Base-by-base conservation (phyloP, 306 rosid species). In the Cucurbita pepo region DNA sequence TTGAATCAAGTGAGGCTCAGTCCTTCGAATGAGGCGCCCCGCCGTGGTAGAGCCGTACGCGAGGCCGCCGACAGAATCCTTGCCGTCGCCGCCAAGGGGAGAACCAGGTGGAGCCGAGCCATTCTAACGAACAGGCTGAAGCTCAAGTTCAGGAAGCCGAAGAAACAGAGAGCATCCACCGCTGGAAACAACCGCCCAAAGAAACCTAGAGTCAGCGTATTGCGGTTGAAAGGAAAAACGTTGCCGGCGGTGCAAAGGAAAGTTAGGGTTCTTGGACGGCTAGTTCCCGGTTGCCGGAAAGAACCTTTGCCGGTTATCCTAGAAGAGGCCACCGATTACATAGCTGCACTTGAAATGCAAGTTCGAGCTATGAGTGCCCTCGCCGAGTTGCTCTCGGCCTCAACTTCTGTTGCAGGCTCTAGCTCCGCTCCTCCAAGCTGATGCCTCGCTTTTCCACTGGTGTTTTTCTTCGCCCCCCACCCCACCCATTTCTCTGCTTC, bases 271-370 rank as follows among this genome's bases (percentile, higher is more conserved):
- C 86, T 95, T 0, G 97, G 96, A 66, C 84, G 96, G 77, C 77
- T 95, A 73, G 97, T 95, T 43, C 99, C 99, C 18, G 97, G 99
- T 77, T 95, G 99, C 87, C 82, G 88, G 77, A 88, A 95, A 57
- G 84, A 95, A 63, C 81, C 96, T 4, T 59, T 89, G 45, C 96
- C 97, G 76, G 96, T 95, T 69, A 85, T 95, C 76, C 80, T 95
- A 7, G 97, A 89, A 34, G 99, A 95, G 75, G 88, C 91, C 0
- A 84, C 89, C 5, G 97, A 95, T 83, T 95, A 95, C 47, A 91
- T 95, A 10, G 84, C 90, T 4, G 99, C 99, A 1, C 88, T 90
- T 79, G 88, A 91, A 91, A 95, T 95, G 99, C 99, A 95, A 79
- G 84, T 95, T 79, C 85, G 92, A 21, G 91, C 92, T 84, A 91